Evolutionary conservation across 2,329 filamentous ascomycete species (phyloP), one percentile per base, ranked within the genome.

Genomic region (Didymella exigua): DNA sequence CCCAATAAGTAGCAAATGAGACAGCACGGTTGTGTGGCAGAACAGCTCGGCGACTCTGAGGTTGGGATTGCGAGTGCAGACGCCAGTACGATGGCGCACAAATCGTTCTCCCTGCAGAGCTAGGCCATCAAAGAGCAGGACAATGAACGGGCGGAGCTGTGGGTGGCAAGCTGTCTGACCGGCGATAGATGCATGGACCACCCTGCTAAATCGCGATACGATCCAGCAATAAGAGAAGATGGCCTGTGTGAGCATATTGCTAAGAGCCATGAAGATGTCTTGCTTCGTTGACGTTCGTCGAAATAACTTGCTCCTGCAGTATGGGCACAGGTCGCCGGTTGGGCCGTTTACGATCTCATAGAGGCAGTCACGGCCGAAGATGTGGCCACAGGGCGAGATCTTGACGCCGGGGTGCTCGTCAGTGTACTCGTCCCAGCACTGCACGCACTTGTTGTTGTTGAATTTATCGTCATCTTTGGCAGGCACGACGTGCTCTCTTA

Each of bases 361-460:
- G 5, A 61, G 37, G 38, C 55, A 65, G 18, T 38, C 29, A 4
- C 11, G 44, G 13, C 62, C 62, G 27, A 62, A 63, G 43, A 63
- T 41, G 23, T 65, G 62, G 31, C 59, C 49, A 47, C 62, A 65
- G 10, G 62, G 48, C 8, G 48, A 34, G 2, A 63, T 30, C 16
- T 55, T 58, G 6, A 51, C 60, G 10, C 33, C 48, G 21, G 23
- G 44, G 19, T 66, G 62, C 5, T 56, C 30, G 6, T 45, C 34
- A 23, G 58, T 49, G 33, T 66, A 65, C 13, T 41, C 16, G 5
- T 33, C 53, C 59, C 58, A 63, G 36, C 62, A 65, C 24, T 53
- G 38, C 4, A 14, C 33, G 42, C 57, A 63, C 36, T 56, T 61
- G 16, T 62, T 43, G 36, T 60, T 44, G 43, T 59, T 50, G 47